A percentile compares a stretch with the other conserved stretches of the same genome.
These are phyloP conservation scores for Oryza officinalis DNA, from an alignment of 176 grass and related monocot genomes.

Conservation along the genomic window DNA sequence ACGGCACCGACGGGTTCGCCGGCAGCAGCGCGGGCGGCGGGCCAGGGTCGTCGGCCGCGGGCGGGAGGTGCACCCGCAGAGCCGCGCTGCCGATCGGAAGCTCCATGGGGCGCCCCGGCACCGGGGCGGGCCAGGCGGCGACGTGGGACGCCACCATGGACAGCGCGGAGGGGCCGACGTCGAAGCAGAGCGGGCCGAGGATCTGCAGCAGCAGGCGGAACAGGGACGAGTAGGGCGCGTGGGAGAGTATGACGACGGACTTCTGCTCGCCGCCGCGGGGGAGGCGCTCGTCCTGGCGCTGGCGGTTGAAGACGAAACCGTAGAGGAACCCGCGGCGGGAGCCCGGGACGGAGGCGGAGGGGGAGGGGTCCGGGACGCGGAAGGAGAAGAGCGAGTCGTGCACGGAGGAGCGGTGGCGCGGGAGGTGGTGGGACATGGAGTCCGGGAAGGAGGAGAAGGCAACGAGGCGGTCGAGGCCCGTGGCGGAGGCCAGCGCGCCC, in stretches of 20 bases:
- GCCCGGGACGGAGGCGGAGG: neutral
- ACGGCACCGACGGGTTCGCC: conserved; percentile 63
- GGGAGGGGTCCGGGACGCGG: conserved; percentile 59
- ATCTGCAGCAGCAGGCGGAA: conserved; percentile 90
- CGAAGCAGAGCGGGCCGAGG: conserved; percentile 97
- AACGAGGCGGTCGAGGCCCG: conserved; percentile 71
- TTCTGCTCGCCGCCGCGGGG: conserved; percentile 95
- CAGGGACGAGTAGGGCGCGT: conserved; percentile 70
- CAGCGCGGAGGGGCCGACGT: conserved; percentile 75
- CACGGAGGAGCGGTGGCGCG: conserved; percentile 80
- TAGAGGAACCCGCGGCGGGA: conserved; percentile 58
- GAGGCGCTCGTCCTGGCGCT: conserved; percentile 94
- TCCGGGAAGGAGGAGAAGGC: conserved; percentile 99
- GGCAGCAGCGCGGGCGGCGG: conserved; percentile 51
- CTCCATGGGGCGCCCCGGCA: conserved; percentile 63
- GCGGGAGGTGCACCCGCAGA: conserved; percentile 72
- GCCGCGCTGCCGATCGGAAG: conserved; percentile 86
- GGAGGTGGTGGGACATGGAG: conserved; percentile 98
- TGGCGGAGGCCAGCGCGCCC: conserved; percentile 47
- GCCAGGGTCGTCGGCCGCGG: conserved; percentile 43
- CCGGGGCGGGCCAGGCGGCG: conserved; percentile 74
- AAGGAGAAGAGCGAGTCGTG: conserved; percentile 99
- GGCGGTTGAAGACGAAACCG: conserved; percentile 97
- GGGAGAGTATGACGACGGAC: conserved; percentile 87
- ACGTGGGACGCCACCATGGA: conserved; percentile 87